Evolutionary conservation across 257 asterid species (phyloP), one percentile per base, ranked within the genome.

Genomic region (Solanum lycopersicoides): DNA sequence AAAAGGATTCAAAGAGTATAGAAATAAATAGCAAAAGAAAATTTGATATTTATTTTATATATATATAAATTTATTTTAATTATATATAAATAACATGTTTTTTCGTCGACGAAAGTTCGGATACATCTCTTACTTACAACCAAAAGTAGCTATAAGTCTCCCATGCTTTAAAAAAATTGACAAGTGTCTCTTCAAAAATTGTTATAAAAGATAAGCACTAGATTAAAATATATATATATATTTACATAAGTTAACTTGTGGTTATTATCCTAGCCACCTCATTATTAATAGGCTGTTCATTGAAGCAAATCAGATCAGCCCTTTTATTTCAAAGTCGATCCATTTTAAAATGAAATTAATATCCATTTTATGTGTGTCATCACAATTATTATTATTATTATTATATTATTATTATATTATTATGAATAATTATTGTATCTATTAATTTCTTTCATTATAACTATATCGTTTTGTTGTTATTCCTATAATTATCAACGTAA

Each of bases 211-310:
- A 94, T 94, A 87, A 94, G 91, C 39, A 69, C 32, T 3, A 41
- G 9, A 41, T n/a, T 13, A 32, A 68, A 13, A 28, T 2, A 28
- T 5, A 0, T 9, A 11, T 0, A 25, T 11, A 63, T 59, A n/a
- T 12, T 14, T 66, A 66, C 18, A 25, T 3, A 37, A 34, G 79
- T 34, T 72, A 18, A 30, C 30, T 88, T 88, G 93, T 89, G 96
- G 93, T 85, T 87, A 91, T 91, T 89, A 91, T 92, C 93, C 6
- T 63, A 86, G 74, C 91, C 94, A 92, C 91, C 88, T 88, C 92
- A 89, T 10, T 47, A 44, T 12, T 2, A 83, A 12, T 84, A 89
- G 85, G 59, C 88, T 87, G 83, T 32, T 87, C 87, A 82, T 88
- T 35, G 82, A 90, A 82, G 75, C 68, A 76, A 9, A 88, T 86